phyloP scores from a whole-genome alignment of 306 rosid genomes.

The Lupinus albus region DNA sequence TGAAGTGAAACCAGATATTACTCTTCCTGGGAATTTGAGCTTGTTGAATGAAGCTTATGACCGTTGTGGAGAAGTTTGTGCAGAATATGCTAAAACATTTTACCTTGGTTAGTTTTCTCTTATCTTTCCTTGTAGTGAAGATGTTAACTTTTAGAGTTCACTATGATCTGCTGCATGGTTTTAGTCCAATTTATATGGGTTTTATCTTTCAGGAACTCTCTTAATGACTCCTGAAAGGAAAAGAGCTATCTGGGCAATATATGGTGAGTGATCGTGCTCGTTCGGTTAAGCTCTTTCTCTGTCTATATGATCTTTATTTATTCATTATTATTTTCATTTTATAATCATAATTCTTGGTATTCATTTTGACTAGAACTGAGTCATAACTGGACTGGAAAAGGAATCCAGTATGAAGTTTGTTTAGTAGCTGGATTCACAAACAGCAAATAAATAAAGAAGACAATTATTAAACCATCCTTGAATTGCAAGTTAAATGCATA shows the following conservation, averaged over 20 bases:
- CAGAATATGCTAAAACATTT: slow-evolving; percentile 67
- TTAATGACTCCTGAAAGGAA: slow-evolving; percentile 82
- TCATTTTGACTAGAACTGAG: not conserved
- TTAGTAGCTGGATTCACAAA: slow-evolving; percentile 4
- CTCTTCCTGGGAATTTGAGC: slow-evolving; percentile 63
- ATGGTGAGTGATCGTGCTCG: slow-evolving; percentile 59
- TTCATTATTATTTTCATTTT: not conserved
- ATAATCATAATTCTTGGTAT: not conserved
- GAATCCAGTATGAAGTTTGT: not conserved
- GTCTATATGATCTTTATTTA: not conserved
- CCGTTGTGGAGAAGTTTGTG: slow-evolving; percentile 64
- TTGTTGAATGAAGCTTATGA: slow-evolving; percentile 68
- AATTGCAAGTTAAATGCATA: not conserved
- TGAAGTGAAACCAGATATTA: slow-evolving; percentile 59
- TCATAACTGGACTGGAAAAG: slow-evolving; percentile 12
- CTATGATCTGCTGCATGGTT: slow-evolving; percentile 32
- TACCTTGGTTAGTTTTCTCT: slow-evolving; percentile 63
- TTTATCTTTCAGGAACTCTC: slow-evolving; percentile 66
- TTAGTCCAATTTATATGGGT: slow-evolving; percentile 25
- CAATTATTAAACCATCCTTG: not conserved
- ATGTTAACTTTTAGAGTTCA: slow-evolving; percentile 37
- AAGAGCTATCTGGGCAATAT: slow-evolving; percentile 90
- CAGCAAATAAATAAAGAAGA: slow-evolving; percentile 17
- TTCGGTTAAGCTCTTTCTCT: slow-evolving; percentile 32
- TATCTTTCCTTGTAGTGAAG: slow-evolving; percentile 48